Percentiles rank a stretch among this genome's conserved stretches.
phyloP scores from a whole-genome alignment of 345 rosid genomes.

The Xanthoceras sorbifolium region DNA sequence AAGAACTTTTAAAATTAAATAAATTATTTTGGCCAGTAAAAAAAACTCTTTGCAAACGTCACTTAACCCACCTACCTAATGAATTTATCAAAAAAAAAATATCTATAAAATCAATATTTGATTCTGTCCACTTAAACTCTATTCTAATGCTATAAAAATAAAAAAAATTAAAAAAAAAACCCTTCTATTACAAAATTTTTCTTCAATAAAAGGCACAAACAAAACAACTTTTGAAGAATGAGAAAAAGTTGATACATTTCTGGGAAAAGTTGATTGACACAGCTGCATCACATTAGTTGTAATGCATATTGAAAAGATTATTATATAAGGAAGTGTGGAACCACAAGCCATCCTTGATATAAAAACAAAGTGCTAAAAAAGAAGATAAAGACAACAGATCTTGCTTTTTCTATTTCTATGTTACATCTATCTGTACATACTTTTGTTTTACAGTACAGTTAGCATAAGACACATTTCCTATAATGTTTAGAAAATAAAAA shows the following conservation, averaged over 20 bases:
- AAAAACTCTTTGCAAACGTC: too few relatives aligned
- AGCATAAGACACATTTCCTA: neutral
- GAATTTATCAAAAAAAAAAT: too few relatives aligned
- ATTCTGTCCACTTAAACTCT: too few relatives aligned
- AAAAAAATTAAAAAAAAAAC: neutral
- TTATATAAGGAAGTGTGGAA: neutral
- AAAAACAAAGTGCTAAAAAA: neutral
- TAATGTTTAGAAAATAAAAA: constrained; percentile 12
- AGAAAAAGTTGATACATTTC: neutral
- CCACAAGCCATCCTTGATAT: neutral
- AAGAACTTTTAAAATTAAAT: too few relatives aligned
- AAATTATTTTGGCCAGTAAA: too few relatives aligned
- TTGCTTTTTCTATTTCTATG: constrained; percentile 8
- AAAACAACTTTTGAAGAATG: neutral
- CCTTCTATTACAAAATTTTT: neutral
- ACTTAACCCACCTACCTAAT: too few relatives aligned
- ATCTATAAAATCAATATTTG: too few relatives aligned
- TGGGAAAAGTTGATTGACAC: neutral
- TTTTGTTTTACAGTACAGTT: neutral
- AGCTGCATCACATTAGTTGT: neutral
- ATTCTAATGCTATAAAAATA: neutral
- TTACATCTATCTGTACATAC: neutral
- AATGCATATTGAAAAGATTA: neutral
- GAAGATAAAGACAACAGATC: neutral
- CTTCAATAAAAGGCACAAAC: neutral